Percentiles rank a stretch among this genome's conserved stretches.
These are phyloP conservation scores for Phytophthora agathidicida DNA, from an alignment of 352 stramenopile genomes.

Conservation along the genomic window DNA sequence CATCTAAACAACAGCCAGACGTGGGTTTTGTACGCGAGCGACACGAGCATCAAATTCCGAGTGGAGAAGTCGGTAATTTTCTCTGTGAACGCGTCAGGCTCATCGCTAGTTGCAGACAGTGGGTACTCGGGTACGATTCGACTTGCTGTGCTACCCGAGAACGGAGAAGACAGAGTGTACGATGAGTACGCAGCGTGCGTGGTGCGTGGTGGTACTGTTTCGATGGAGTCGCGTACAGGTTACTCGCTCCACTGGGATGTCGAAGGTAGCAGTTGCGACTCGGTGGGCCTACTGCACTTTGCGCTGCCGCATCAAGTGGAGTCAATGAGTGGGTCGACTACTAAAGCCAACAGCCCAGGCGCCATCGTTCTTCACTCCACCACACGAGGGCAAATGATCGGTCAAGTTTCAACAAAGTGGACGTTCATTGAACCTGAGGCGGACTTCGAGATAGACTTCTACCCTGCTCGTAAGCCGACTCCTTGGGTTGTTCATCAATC, in stretches of 20 bases:
- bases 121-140: conserved; percentile 60
- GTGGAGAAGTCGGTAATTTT: conserved; percentile 40
- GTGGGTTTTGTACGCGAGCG: conserved; percentile 73
- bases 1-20: conserved; percentile 74
- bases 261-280: conserved; percentile 49
- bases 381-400: conserved; percentile 60
- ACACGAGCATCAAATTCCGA: conserved; percentile 42
- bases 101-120: conserved; percentile 46
- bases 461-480: conserved; percentile 42
- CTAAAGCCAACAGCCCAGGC: conserved; percentile 20
- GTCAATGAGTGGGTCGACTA: conserved; percentile 29
- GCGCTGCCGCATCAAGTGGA: conserved; percentile 69
- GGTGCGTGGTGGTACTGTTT: conserved; percentile 56
- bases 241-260: conserved; percentile 72
- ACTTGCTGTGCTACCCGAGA: conserved; percentile 56
- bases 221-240: conserved; percentile 59
- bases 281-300: conserved; percentile 64
- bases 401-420: conserved; percentile 49
- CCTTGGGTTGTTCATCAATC: conserved; percentile 38
- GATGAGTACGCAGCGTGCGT: conserved; percentile 65
- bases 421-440: conserved; percentile 55
- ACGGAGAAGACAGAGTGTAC: conserved; percentile 46
- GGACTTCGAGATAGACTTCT: conserved; percentile 61
- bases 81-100: conserved; percentile 41
- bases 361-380: conserved; percentile 58